Conservation (phyloP, 202 grass and related monocot genomes). For the Panicum virgatum region DNA sequence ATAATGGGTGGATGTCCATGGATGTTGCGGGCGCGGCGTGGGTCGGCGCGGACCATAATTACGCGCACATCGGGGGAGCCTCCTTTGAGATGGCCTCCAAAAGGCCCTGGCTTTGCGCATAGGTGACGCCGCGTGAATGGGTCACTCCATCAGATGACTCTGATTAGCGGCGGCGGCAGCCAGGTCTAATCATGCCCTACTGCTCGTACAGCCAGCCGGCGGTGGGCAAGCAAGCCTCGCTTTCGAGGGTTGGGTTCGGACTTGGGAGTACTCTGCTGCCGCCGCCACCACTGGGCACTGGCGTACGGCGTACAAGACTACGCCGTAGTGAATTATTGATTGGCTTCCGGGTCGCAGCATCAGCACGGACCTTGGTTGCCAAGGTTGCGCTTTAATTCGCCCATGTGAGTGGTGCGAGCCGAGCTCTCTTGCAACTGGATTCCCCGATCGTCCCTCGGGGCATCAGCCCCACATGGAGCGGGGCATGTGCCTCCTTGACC, state of each 20-base stretch:
- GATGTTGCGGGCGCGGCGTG: conserved; percentile 13
- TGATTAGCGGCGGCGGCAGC: conserved; percentile 23
- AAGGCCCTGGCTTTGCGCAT: conserved; percentile 14
- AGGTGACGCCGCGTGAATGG: conserved; percentile 17
- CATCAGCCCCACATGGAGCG: conserved; percentile 45
- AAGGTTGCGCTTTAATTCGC: conserved; percentile 53
- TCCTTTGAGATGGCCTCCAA: neutral
- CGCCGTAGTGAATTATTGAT: conserved; percentile 31
- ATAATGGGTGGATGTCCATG: conserved; percentile 32
- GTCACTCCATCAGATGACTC: conserved; percentile 7
- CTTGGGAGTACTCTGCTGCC: conserved; percentile 10
- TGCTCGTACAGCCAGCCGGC: conserved; percentile 29
- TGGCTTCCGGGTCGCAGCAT: conserved; percentile 36
- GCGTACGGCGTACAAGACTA: conserved; percentile 37
- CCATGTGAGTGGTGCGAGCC: conserved; percentile 39
- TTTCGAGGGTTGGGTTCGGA: conserved; percentile 33
- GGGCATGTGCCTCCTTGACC: conserved; percentile 54
- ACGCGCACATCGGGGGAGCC: conserved; percentile 1
- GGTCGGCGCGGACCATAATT: conserved; percentile 53
- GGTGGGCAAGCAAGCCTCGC: conserved; percentile 18
- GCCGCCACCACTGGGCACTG: neutral
- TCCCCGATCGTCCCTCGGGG: conserved; percentile 41
- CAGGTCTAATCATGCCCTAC: conserved; percentile 37
- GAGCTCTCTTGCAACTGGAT: conserved; percentile 22
- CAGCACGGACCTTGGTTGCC: conserved; percentile 33